These are phyloP conservation scores for Pseudogymnoascus sp. DNA, from an alignment of 2,329 filamentous ascomycete species.

Conservation along the genomic window DNA sequence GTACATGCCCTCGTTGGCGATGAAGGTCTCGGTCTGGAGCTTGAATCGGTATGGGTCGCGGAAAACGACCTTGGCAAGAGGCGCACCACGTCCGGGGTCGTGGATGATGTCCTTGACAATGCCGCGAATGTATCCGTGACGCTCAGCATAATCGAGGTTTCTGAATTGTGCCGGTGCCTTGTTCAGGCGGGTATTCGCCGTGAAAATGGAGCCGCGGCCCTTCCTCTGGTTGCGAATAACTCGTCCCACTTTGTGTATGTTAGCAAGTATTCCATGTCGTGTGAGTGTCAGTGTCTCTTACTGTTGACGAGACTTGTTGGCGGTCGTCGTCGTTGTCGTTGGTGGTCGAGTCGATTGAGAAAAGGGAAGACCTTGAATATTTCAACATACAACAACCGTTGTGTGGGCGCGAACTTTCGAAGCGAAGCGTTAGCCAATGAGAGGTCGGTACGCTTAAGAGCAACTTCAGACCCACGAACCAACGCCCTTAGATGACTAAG, in stretches of 20 bases:
- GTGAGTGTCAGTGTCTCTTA: conserved; percentile 1
- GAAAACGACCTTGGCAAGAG: conserved; percentile 94
- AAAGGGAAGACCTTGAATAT: conserved; percentile 7
- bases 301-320: conserved; percentile 8
- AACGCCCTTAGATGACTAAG: neutral
- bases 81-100: conserved; percentile 92
- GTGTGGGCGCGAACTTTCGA: conserved; percentile 8
- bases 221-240: conserved; percentile 73
- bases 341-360: conserved; percentile 8
- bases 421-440: neutral
- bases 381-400: conserved; percentile 7
- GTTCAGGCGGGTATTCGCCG: conserved; percentile 78
- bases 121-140: conserved; percentile 95
- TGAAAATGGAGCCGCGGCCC: conserved; percentile 73
- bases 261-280: neutral
- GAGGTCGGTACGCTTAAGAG: neutral
- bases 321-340: conserved; percentile 7
- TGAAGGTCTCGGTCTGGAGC: conserved; percentile 97
- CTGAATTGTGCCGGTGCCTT: conserved; percentile 95
- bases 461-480: neutral
- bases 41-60: conserved; percentile 98
- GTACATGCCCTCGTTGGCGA: conserved; percentile 99
- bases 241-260: conserved; percentile 29
- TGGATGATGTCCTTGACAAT: conserved; percentile 99
- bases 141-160: conserved; percentile 91